Evolutionary conservation across 2,329 filamentous ascomycete species (phyloP).

Genomic region (Curvularia eragrostidis): DNA sequence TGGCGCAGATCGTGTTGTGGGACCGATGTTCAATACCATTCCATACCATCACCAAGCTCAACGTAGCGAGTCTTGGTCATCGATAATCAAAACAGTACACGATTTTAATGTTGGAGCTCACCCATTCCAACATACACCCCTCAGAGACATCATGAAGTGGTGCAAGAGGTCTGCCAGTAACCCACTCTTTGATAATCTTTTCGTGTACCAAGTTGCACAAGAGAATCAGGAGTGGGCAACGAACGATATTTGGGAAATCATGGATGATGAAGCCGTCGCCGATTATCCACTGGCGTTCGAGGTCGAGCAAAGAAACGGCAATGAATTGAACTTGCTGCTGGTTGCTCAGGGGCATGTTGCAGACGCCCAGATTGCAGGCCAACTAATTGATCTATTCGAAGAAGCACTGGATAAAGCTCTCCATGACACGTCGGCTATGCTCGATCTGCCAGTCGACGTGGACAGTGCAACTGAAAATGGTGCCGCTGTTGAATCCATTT

Average conservation of each 20-base stretch:
- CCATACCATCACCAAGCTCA: conserved; percentile 67
- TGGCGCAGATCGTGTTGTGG: conserved; percentile 70
- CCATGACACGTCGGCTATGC: conserved; percentile 36
- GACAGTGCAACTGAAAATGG: not conserved
- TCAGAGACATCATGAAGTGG: conserved; percentile 84
- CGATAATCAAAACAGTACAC: conserved; percentile 70
- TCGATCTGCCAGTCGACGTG: conserved; percentile 16
- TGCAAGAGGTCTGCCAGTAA: conserved; percentile 62
- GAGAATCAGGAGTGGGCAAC: conserved; percentile 29
- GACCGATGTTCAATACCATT: conserved; percentile 89
- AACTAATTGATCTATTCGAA: conserved; percentile 56
- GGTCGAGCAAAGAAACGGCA: conserved; percentile 61
- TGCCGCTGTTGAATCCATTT: not conserved
- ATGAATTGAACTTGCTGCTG: conserved; percentile 63
- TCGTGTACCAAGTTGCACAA: conserved; percentile 73
- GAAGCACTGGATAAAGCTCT: conserved; percentile 48
- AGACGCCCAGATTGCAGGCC: conserved; percentile 42
- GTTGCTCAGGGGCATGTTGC: conserved; percentile 62
- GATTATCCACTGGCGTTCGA: conserved; percentile 84
- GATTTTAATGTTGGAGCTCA: conserved; percentile 71
- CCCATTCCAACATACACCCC: conserved; percentile 77
- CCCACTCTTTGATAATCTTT: conserved; percentile 74
- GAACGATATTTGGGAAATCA: conserved; percentile 60
- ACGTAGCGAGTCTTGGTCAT: conserved; percentile 61
- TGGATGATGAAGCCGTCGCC: conserved; percentile 53